phyloP scores from a whole-genome alignment of 768 basidiomycete genomes.

The Rhodotorula sphaerocarpa region DNA sequence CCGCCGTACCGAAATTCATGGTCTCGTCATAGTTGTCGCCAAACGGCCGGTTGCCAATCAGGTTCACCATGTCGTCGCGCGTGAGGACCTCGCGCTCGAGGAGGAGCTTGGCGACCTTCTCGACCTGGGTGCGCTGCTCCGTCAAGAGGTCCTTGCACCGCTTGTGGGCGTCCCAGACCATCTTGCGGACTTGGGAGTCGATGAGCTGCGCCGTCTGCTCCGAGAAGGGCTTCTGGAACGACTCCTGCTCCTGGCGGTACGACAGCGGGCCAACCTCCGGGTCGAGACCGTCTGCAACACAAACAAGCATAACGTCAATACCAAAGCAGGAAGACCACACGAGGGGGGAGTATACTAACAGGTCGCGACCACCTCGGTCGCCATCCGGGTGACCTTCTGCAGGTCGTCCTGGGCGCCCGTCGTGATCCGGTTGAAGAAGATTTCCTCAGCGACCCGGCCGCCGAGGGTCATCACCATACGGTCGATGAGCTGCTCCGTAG shows the following conservation, averaged over 20 bases:
- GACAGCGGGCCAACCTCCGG: constrained; percentile 87
- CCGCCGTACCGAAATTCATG: constrained; percentile 15
- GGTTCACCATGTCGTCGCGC: constrained; percentile 45
- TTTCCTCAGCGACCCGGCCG: constrained; percentile 94
- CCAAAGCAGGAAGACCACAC: neutral
- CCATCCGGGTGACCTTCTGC: constrained; percentile 96
- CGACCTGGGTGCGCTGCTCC: constrained; percentile 73
- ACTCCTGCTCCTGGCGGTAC: constrained; percentile 79
- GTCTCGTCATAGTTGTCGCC: constrained; percentile 20
- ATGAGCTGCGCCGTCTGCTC: constrained; percentile 94
- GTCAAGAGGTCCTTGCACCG: constrained; percentile 66
- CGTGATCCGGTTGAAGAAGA: constrained; percentile 90
- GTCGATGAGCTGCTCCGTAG: constrained; percentile 87
- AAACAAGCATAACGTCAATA: neutral
- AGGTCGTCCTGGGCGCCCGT: constrained; percentile 97
- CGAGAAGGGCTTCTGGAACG: constrained; percentile 95
- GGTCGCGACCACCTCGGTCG: constrained; percentile 57
- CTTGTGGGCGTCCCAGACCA: constrained; percentile 80
- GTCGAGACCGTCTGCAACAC: constrained; percentile 86
- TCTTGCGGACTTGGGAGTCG: constrained; percentile 83
- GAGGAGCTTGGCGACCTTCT: constrained; percentile 81
- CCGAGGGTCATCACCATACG: constrained; percentile 98
- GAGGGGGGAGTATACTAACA: constrained; percentile 14
- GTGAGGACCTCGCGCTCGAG: constrained; percentile 95
- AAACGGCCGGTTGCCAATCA: constrained; percentile 41